A percentile compares a stretch with the other conserved stretches of the same genome.
These are phyloP conservation scores for Chaetomidium leptoderma DNA, from an alignment of 495 filamentous ascomycete species.

Conservation along the genomic window DNA sequence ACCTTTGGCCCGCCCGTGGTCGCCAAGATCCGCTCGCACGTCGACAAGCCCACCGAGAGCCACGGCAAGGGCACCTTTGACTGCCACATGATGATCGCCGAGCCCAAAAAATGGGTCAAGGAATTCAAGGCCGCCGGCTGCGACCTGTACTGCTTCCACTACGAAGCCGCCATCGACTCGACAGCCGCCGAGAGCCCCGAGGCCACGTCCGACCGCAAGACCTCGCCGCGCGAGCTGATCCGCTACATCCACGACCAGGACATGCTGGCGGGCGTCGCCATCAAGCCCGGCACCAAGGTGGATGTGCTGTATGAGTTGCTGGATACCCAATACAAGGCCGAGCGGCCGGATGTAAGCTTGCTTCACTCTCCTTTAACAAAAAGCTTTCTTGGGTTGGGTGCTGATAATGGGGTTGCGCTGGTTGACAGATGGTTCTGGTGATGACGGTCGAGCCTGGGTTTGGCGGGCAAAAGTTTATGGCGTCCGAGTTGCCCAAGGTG, in stretches of 20 bases:
- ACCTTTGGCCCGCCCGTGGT: constrained; percentile 93
- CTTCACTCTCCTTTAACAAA: not conserved
- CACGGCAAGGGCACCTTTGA: constrained; percentile 87
- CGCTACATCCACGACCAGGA: constrained; percentile 81
- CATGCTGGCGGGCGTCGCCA: constrained; percentile 89
- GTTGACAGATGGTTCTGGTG: constrained; percentile 89
- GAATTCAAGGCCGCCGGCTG: constrained; percentile 92
- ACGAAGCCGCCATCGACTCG: constrained; percentile 84
- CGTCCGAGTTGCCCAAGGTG: constrained; percentile 90
- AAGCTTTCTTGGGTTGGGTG: not conserved
- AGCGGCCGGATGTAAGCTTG: constrained; percentile 78
- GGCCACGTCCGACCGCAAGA: constrained; percentile 58
- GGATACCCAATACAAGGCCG: constrained; percentile 61
- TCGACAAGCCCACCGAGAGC: constrained; percentile 51
- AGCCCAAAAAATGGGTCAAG: constrained; percentile 97
- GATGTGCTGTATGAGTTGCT: constrained; percentile 89
- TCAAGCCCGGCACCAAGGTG: constrained; percentile 87
- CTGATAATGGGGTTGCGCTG: not conserved
- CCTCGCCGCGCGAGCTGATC: constrained; percentile 79
- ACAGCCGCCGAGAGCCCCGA: constrained; percentile 78
- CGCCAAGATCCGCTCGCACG: constrained; percentile 81
- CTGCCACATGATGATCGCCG: constrained; percentile 99
- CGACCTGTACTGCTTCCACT: constrained; percentile 99
- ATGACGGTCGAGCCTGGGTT: constrained; percentile 99
- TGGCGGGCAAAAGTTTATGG: constrained; percentile 98